Evolutionary conservation across 208 protist genomes (phyloP).

Genomic region (Ichthyophonus hoferi): DNA sequence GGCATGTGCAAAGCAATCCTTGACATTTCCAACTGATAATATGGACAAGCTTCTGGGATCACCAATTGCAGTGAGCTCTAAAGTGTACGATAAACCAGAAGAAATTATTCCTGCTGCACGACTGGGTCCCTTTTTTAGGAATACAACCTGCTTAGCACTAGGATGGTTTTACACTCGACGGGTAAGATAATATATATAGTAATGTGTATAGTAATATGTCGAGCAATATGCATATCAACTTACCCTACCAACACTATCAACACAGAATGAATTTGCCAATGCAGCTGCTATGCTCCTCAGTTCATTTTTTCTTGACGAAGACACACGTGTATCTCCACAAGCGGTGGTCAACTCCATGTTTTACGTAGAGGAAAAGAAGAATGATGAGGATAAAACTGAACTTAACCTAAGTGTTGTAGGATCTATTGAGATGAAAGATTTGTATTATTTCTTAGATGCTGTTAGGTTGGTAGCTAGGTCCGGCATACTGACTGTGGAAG

Average conservation of each 20-base stretch:
- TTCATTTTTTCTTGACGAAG: neutral
- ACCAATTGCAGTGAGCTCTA: neutral
- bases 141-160: constrained; percentile 2
- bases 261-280: neutral
- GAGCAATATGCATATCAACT: too few relatives aligned
- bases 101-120: neutral
- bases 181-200: too few relatives aligned
- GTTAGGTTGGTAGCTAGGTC: neutral
- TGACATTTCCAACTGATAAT: neutral
- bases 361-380: neutral
- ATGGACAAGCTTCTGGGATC: neutral
- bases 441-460: constrained; percentile 11
- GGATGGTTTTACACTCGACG: constrained; percentile 4
- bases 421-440: constrained; percentile 17
- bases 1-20: neutral
- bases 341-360: neutral
- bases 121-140: neutral
- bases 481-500: neutral
- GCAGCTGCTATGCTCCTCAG: neutral
- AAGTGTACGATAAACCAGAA: neutral
- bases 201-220: too few relatives aligned
- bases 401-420: neutral
- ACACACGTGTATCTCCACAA: neutral
- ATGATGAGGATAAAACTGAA: neutral
- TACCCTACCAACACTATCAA: too few relatives aligned